These are phyloP conservation scores for Naganishia vaughanmartiniae DNA, from an alignment of 768 basidiomycete genomes.

Conservation along the genomic window DNA sequence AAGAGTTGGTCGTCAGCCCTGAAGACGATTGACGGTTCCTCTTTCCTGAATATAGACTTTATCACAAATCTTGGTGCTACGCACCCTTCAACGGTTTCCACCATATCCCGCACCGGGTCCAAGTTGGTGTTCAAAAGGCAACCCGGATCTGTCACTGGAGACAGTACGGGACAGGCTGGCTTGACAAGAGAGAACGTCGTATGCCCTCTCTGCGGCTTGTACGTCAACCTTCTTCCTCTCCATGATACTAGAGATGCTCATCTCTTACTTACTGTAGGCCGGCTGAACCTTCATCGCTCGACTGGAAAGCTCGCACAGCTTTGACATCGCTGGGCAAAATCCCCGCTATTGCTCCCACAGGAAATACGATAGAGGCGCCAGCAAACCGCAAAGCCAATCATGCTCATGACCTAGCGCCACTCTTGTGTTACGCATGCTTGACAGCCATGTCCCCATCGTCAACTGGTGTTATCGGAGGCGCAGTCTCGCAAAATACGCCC, in stretches of 20 bases:
- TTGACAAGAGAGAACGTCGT: conserved; percentile 10
- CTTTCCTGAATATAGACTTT: conserved; percentile 38
- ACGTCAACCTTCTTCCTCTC: conserved; percentile 26
- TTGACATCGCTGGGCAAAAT: conserved; percentile 39
- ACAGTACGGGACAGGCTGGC: not conserved
- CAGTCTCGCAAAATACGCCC: not conserved
- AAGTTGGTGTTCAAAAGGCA: conserved; percentile 46
- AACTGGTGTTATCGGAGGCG: conserved; percentile 22
- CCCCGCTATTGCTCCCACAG: not conserved
- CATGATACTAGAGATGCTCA: not conserved
- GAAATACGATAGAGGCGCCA: not conserved
- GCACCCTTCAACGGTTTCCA: conserved; percentile 51
- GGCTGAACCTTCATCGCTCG: conserved; percentile 42
- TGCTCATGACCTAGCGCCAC: conserved; percentile 31
- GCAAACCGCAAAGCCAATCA: not conserved
- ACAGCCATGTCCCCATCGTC: conserved; percentile 42
- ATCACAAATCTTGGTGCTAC: conserved; percentile 44
- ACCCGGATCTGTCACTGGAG: not conserved
- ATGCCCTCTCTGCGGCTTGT: conserved; percentile 36
- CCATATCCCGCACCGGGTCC: conserved; percentile 49
- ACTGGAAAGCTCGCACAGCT: conserved; percentile 49
- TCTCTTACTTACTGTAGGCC: conserved; percentile 35
- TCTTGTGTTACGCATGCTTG: conserved; percentile 48
- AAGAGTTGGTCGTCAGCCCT: too few relatives aligned
- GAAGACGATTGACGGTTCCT: not conserved